Percentiles rank a stretch among this genome's conserved stretches.
Evolutionary conservation across 2,329 filamentous ascomycete species (phyloP).

Genomic region (Sporothrix luriei): DNA sequence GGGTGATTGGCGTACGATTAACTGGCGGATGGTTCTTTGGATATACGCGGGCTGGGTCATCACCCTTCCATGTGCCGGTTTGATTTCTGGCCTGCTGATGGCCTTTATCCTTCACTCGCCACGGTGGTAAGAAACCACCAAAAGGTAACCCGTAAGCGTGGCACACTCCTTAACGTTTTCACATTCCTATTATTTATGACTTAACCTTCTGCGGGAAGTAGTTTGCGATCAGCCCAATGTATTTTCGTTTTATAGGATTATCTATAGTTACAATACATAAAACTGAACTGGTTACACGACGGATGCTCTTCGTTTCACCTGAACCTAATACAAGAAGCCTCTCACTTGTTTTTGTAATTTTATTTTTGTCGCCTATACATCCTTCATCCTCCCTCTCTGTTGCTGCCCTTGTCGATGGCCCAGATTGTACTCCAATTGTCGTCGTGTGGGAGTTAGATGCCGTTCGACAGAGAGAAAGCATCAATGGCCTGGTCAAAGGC

Average conservation of each 20-base stretch:
- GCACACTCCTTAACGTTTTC: too few relatives aligned
- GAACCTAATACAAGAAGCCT: neutral
- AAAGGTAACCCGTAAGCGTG: too few relatives aligned
- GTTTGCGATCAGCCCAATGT: neutral
- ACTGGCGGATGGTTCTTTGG: conserved; percentile 64
- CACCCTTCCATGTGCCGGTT: conserved; percentile 59
- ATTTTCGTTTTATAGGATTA: too few relatives aligned
- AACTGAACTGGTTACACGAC: neutral
- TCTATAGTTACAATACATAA: neutral
- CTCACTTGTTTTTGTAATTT: neutral
- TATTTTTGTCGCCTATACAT: too few relatives aligned
- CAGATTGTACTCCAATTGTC: too few relatives aligned
- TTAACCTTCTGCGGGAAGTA: too few relatives aligned
- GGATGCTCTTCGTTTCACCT: neutral
- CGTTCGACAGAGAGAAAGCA: conserved; percentile 31
- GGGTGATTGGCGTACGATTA: conserved; percentile 60
- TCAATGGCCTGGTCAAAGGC: conserved; percentile 47
- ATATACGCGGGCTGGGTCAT: conserved; percentile 64
- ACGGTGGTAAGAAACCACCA: conserved; percentile 44
- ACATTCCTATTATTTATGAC: too few relatives aligned
- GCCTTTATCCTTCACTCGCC: conserved; percentile 65
- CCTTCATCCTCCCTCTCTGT: neutral
- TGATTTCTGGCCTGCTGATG: conserved; percentile 63
- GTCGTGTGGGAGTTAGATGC: neutral
- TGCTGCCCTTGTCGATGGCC: too few relatives aligned